Evolutionary conservation across 495 filamentous ascomycete genomes (phyloP).

Genomic region (Penicillium malachiteum): DNA sequence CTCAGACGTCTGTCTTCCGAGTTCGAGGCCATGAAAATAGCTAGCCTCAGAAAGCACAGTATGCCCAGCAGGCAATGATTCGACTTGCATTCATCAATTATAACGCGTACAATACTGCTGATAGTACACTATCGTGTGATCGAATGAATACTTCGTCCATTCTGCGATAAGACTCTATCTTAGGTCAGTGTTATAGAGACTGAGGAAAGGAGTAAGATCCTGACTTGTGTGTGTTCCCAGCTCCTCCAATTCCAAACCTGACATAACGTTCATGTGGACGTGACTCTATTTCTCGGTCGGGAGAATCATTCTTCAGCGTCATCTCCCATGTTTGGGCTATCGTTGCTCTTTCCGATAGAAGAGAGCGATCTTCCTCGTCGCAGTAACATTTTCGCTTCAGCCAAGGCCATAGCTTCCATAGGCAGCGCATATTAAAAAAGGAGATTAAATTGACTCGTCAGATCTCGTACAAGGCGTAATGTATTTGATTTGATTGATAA

Average conservation of each 20-base stretch:
- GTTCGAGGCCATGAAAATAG: background rate
- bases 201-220: slow-evolving; percentile 10
- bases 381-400: slow-evolving; percentile 10
- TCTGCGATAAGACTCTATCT: slow-evolving; percentile 11
- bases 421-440: slow-evolving; percentile 12
- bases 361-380: slow-evolving; percentile 13
- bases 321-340: slow-evolving; percentile 13
- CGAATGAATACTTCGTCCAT: slow-evolving; percentile 10
- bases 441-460: background rate
- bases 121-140: slow-evolving; percentile 2
- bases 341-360: slow-evolving; percentile 7
- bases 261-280: slow-evolving; percentile 30
- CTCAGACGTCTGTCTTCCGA: background rate
- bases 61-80: too few relatives aligned
- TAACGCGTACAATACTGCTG: background rate
- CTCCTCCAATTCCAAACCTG: slow-evolving; percentile 40
- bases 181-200: slow-evolving; percentile 6
- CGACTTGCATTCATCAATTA: too few relatives aligned
- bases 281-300: background rate
- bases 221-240: slow-evolving; percentile 40
- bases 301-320: background rate
- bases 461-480: background rate
- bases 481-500: too few relatives aligned
- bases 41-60: background rate
- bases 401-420: slow-evolving; percentile 21